Base-by-base conservation (phyloP, 768 basidiomycete species). In the Amanita exitialis region DNA sequence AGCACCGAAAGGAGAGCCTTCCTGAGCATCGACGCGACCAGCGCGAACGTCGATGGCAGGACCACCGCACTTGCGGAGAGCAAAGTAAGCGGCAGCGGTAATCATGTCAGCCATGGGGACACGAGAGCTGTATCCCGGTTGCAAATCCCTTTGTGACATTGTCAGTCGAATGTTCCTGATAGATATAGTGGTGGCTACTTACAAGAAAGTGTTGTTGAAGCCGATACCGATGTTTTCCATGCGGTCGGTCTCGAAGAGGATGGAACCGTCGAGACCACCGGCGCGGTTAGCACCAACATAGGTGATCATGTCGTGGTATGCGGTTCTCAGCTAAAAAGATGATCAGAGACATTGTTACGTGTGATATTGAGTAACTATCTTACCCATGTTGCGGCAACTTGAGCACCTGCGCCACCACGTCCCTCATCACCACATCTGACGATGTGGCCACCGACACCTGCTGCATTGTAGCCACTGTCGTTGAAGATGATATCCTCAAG, bases 11-110 rank as follows among this genome's bases (percentile, higher is more conserved):
- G 62, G n/a, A n/a, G n/a, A n/a, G n/a, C n/a, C n/a, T 59, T 16
- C 66, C 66, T 57, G 59, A 1, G 69, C 62, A 48, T 70, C 69
- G 13, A 68, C 53, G 6, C 69, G 62, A 0, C 69, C 69, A 35
- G 60, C 63, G 7, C 62, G 59, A 28, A 57, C 59, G 15, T 63
- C 63, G 20, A 71, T 59, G 9, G 61, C 21, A 3, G 69, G 67
- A 23, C 69, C 69, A 42, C 62, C 61, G 51, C 69, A 70, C 9
- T 58, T 54, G 5, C 59, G 58, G 9, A 61, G 53, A 2, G 62
- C 64, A 25, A 62, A 53, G 3, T 61, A 56, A 1, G 60, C 58
- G 23, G 59, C 67, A 35, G 69, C 52, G 3, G 63, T 64, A 41
- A 67, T 57, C 27, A 64, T 38, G 51, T 70, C 69, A 9, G 67